Evolutionary conservation across 2,329 filamentous ascomycete species (phyloP), one percentile per base, ranked within the genome.

Genomic region (Hymenoscyphus albidus): DNA sequence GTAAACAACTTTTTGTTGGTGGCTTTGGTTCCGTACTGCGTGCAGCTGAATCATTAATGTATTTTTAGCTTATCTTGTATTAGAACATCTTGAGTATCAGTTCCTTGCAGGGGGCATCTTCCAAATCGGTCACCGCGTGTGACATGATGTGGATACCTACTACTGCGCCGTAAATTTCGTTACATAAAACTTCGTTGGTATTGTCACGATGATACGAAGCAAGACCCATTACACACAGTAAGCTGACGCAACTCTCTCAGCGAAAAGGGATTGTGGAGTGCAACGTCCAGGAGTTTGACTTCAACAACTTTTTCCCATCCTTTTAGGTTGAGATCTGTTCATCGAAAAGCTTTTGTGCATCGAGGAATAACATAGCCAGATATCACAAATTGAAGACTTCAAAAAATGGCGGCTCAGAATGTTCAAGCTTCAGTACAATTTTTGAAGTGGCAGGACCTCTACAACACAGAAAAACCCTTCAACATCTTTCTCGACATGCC

Each of bases 391-490:
- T 35, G 35, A n/a, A 22, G 22, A 12, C 12, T n/a, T 22, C 4
- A 12, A 22, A 22, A 9, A n/a, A 51, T 51, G 44, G 44, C 44
- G 3, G 2, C 18, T 27, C 44, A 51, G 7, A 22, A 51, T 4
- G n/a, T 51, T 22, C 44, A n/a, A 57, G 55, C 55, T n/a, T 57
- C 55, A 3, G 35, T 57, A 35, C 27, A 57, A 35, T 57, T 57
- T 57, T 38, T 57, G 10, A 57, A 66, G 35, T 66, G 64, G 64
- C 63, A 65, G n/a, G 56, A 54, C 7, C 42, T 66, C 7, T 66
- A 66, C 42, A 40, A 65, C 9, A 40, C n/a, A 35, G 64, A 66
- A 48, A 66, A 66, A 48, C 64, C 64, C 14, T 66, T 65, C 54
- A 63, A 65, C 18, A 51, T 65, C 22, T 62, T 62, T 22, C 39